Evolutionary conservation across 495 filamentous ascomycete species (phyloP), one percentile per base, ranked within the genome.

Genomic region (Podospora pseudopauciseta): DNA sequence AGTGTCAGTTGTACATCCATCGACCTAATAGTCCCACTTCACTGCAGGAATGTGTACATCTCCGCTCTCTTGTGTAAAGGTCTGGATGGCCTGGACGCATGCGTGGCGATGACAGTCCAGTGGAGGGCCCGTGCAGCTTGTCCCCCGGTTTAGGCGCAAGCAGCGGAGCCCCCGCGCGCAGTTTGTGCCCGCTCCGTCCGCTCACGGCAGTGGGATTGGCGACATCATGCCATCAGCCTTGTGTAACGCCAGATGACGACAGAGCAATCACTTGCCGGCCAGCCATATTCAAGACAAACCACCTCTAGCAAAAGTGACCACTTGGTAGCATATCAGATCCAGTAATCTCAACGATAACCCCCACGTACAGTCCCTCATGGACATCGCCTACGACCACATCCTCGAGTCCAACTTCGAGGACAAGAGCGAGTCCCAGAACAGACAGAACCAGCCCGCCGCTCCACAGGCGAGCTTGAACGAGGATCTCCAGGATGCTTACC

Each of bases 341-440:
- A 39, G 34, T 39, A 39, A 39, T 39, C 34, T 39, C 34, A 49
- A 49, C 39, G 39, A 49, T 49, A 49, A 49, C 39, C 39, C 39
- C 39, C 39, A 49, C 44, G 75, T 74, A 30, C 69, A 78, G 54
- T 66, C 70, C 1, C 72, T 65, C 72, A 99, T 99, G 95, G 95
- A 99, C 85, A 79, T 96, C 73, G 93, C 95, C 54, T 99, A 98
- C 85, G 95, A 99, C 75, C 93, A 97, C 78, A 96, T 99, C 72
- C 90, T 92, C 75, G 93, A 97, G 81, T 90, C 94, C 76, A 84
- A 86, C 65, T 82, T 92, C 70, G 87, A 91, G 56, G 85, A 90
- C 59, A 77, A 82, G 65, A 75, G 78, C 30, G 74, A 79, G 58
- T 82, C 81, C 61, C 84, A 79, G 56, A 64, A 67, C 58, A 76